These are phyloP conservation scores for Erodium trifolium DNA, from an alignment of 441 rosid genomes.

Conservation along the genomic window DNA sequence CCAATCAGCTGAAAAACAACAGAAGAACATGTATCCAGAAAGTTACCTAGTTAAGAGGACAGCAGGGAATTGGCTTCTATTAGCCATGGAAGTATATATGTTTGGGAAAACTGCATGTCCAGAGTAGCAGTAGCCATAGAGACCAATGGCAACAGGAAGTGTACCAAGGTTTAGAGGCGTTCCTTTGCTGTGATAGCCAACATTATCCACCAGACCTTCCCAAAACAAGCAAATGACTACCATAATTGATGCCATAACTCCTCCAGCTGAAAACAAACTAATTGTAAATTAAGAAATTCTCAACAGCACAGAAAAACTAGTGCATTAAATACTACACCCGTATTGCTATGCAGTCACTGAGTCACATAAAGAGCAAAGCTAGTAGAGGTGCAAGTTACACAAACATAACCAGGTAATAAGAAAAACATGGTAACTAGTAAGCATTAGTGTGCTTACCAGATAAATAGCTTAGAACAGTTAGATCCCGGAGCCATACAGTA, in stretches of 20 bases:
- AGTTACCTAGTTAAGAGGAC: slow-evolving; percentile 62
- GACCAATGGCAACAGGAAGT: slow-evolving; percentile 87
- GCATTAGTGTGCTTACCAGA: slow-evolving; percentile 46
- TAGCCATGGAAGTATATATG: slow-evolving; percentile 83
- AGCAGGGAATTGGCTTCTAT: slow-evolving; percentile 54
- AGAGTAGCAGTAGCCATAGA: slow-evolving; percentile 80
- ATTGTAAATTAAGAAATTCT: slow-evolving; percentile 11
- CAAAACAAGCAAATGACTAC: slow-evolving; percentile 80
- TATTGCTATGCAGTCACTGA: slow-evolving; percentile 1
- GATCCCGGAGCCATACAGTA: slow-evolving; percentile 86
- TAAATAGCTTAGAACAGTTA: slow-evolving; percentile 68
- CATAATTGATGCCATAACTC: slow-evolving; percentile 73
- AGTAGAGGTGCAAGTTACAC: not conserved
- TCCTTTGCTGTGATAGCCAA: slow-evolving; percentile 54
- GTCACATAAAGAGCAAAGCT: not conserved
- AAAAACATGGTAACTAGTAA: not conserved
- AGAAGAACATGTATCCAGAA: not conserved
- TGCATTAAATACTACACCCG: not conserved
- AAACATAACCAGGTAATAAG: not conserved
- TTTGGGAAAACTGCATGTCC: slow-evolving; percentile 96
- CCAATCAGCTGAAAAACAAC: not conserved
- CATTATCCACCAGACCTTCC: slow-evolving; percentile 70
- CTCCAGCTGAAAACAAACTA: slow-evolving; percentile 57
- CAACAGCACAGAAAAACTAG: not conserved
- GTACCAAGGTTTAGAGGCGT: slow-evolving; percentile 50